phyloP scores from a whole-genome alignment of 208 protist genomes.

The Leishmania guyanensis region DNA sequence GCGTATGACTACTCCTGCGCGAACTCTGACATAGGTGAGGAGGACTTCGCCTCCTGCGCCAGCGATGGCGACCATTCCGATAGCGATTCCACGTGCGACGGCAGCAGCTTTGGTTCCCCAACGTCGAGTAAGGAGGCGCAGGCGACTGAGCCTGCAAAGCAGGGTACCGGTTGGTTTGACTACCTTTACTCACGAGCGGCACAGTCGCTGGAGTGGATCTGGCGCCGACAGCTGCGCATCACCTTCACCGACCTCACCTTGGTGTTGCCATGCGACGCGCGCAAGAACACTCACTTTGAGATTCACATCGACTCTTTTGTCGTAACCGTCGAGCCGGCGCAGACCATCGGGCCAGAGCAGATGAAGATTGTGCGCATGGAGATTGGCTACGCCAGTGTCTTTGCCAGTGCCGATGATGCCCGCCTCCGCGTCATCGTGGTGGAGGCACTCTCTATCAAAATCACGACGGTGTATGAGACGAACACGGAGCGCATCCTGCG shows the following conservation, averaged over 20 bases:
- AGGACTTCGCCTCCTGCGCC: slow-evolving; percentile 71
- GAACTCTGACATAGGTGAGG: slow-evolving; percentile 17
- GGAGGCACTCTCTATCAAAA: slow-evolving; percentile 36
- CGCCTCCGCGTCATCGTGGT: slow-evolving; percentile 32
- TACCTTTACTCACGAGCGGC: slow-evolving; percentile 44
- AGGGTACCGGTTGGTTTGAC: slow-evolving; percentile 42
- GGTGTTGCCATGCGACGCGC: slow-evolving; percentile 46
- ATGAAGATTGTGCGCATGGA: slow-evolving; percentile 47
- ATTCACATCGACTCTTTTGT: slow-evolving; percentile 40
- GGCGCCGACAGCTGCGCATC: slow-evolving; percentile 64
- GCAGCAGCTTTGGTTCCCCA: slow-evolving; percentile 25
- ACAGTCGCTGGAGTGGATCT: slow-evolving; percentile 67
- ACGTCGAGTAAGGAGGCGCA: slow-evolving; percentile 5
- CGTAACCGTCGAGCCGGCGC: slow-evolving; percentile 49
- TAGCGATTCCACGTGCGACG: slow-evolving; percentile 22
- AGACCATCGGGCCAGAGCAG: slow-evolving; percentile 38
- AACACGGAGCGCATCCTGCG: slow-evolving; percentile 41
- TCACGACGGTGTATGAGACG: slow-evolving; percentile 56
- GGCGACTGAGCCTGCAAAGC: background rate
- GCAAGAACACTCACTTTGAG: slow-evolving; percentile 42
- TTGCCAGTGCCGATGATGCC: slow-evolving; percentile 23
- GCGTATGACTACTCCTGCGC: slow-evolving; percentile 18
- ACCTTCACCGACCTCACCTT: slow-evolving; percentile 43
- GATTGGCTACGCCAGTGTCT: slow-evolving; percentile 27
- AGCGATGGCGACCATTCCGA: slow-evolving; percentile 55